Evolutionary conservation across 495 filamentous ascomycete genomes (phyloP).

Genomic region (Terfezia boudieri): DNA sequence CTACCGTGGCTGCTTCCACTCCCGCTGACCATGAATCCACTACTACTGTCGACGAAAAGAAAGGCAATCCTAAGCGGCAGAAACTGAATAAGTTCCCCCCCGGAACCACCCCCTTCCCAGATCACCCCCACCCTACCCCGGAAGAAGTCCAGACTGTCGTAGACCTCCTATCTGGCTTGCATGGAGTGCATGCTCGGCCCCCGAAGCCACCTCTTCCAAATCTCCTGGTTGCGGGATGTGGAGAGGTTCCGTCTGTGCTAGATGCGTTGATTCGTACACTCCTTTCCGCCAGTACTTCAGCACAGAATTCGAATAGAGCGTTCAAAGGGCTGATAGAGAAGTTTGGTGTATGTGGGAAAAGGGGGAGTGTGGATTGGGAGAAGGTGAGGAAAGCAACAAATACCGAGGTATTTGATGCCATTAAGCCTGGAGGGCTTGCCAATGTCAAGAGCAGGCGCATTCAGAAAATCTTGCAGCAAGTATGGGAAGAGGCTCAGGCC

Average conservation of each 20-base stretch:
- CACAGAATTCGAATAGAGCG: conserved; percentile 34
- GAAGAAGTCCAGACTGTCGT: conserved; percentile 58
- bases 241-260: conserved; percentile 77
- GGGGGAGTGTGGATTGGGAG: conserved; percentile 5
- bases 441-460: conserved; percentile 53
- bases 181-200: conserved; percentile 44
- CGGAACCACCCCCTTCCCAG: conserved; percentile 37
- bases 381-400: background rate
- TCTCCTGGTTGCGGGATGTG: conserved; percentile 65
- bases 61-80: too few species aligned
- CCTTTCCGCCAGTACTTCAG: conserved; percentile 53
- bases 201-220: conserved; percentile 50
- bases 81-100: too few species aligned
- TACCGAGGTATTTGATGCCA: conserved; percentile 27
- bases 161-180: conserved; percentile 37
- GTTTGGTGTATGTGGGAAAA: conserved; percentile 42
- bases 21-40: too few species aligned
- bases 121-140: conserved; percentile 41
- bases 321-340: conserved; percentile 42
- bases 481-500: conserved; percentile 43
- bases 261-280: conserved; percentile 70
- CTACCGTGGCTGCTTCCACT: too few species aligned
- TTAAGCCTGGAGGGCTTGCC: conserved; percentile 49
- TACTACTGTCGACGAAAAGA: too few species aligned
- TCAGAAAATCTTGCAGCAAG: conserved; percentile 60